Evolutionary conservation across 306 rosid genomes (phyloP), one percentile per base, ranked within the genome.

Genomic region (Pueraria montana): DNA sequence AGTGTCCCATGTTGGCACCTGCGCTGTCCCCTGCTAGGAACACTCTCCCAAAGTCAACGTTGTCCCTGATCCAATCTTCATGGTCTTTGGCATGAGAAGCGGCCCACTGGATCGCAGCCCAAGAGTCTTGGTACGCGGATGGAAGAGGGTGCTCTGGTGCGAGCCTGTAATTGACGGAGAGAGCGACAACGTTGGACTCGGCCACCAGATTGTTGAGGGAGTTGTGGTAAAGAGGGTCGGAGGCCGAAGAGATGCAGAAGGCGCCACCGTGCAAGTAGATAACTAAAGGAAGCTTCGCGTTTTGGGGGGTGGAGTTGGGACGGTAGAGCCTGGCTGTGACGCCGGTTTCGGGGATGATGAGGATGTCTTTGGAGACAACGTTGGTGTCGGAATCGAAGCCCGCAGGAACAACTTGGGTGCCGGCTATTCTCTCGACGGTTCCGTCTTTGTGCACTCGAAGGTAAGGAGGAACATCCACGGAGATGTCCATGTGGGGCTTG

Each of bases 201-300:
- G 90, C 83, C 0, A 88, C 97, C 3, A 95, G 88, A 30, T 34
- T 66, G 90, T 87, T 95, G 83, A 92, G 90, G 81, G 90, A 79
- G 85, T 82, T 89, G 65, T 95, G 98, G 91, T 93, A 93, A 21
- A 87, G 2, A 0, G 98, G 97, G 55, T 93, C 98, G 3, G 87
- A 83, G 50, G 90, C 45, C 0, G 96, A 91, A 11, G 98, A 74
- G 74, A 93, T 87, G 78, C 82, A 79, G 63, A 89, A 95, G 24
- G 96, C 98, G 0, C 99, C 97, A 0, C 99, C 99, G 23, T 95
- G 99, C 38, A 86, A 87, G 91, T 95, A 93, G 55, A 93, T 6
- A 8, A 88, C 27, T 40, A 95, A 48, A 6, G 98, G 94, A 32
- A 89, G 93, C 79, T 90, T 92, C 9, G 7, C 5, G 1, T 38